Conservation (phyloP, 495 filamentous ascomycete species). For the Penicillium pulvis region DNA sequence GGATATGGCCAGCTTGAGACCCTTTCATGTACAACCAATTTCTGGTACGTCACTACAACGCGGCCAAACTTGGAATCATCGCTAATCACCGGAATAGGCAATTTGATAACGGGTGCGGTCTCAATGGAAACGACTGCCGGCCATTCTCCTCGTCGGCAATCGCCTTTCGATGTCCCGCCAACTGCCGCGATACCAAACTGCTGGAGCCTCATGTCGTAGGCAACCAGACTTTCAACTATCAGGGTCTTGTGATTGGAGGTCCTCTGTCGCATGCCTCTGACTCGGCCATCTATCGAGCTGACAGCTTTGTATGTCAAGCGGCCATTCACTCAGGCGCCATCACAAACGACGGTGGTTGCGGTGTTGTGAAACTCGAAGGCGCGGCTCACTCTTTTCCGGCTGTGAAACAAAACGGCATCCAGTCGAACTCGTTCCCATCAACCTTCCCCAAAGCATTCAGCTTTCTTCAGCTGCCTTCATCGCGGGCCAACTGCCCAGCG, state of each 20-base stretch:
- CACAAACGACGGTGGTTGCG: slow-evolving; percentile 74
- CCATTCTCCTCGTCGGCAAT: slow-evolving; percentile 71
- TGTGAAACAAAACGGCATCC: slow-evolving; percentile 63
- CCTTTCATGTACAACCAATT: slow-evolving; percentile 66
- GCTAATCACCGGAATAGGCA: slow-evolving; percentile 46
- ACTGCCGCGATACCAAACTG: slow-evolving; percentile 65
- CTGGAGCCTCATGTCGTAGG: slow-evolving; percentile 76
- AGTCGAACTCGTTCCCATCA: slow-evolving; percentile 69
- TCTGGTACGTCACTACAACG: slow-evolving; percentile 48
- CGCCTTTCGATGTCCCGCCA: slow-evolving; percentile 79
- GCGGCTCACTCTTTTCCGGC: slow-evolving; percentile 62
- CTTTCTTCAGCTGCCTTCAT: slow-evolving; percentile 54
- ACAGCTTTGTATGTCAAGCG: slow-evolving; percentile 80
- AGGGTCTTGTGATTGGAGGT: slow-evolving; percentile 73
- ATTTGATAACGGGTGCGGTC: slow-evolving; percentile 70
- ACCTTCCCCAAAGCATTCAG: slow-evolving; percentile 76
- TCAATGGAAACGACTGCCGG: slow-evolving; percentile 79
- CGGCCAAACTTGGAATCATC: background rate
- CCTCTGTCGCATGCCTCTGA: slow-evolving; percentile 48
- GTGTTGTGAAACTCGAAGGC: slow-evolving; percentile 69
- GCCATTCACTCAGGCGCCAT: slow-evolving; percentile 80
- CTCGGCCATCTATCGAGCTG: slow-evolving; percentile 67
- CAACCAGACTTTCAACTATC: slow-evolving; percentile 68
- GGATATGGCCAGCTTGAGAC: slow-evolving; percentile 66
- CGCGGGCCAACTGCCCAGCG: slow-evolving; percentile 42